Evolutionary conservation across 495 filamentous ascomycete species (phyloP).

Genomic region (Aspergillus nanangensis): DNA sequence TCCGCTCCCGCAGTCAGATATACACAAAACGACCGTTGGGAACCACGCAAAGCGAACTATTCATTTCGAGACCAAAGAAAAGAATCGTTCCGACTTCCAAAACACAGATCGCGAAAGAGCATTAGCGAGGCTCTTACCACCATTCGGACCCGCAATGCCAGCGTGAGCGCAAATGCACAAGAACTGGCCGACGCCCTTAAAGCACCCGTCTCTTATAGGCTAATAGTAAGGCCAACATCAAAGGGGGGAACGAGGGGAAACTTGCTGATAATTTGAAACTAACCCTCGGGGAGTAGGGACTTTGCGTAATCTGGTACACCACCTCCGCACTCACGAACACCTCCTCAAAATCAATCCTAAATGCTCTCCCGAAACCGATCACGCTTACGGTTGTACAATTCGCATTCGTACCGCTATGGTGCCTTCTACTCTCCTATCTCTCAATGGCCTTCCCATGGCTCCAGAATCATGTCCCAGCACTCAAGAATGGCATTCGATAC

Average conservation of each 20-base stretch:
- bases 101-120: conserved; percentile 74
- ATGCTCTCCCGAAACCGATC: conserved; percentile 84
- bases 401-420: conserved; percentile 86
- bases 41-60: conserved; percentile 28
- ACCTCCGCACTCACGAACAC: conserved; percentile 95
- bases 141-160: conserved; percentile 70
- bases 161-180: conserved; percentile 86
- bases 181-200: conserved; percentile 88
- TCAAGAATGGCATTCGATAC: conserved; percentile 75
- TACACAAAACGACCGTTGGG: conserved; percentile 30
- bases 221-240: conserved; percentile 62
- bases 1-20: conserved; percentile 30
- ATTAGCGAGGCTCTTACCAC: conserved; percentile 79
- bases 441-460: conserved; percentile 65
- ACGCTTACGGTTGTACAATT: conserved; percentile 96
- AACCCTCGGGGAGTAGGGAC: conserved; percentile 45
- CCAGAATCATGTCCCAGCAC: conserved; percentile 63
- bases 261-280: not conserved
- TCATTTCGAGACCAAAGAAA: conserved; percentile 32
- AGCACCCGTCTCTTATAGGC: conserved; percentile 81
- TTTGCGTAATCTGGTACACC: conserved; percentile 88
- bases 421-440: conserved; percentile 70
- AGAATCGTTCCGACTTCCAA: conserved; percentile 43
- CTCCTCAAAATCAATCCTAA: conserved; percentile 95
- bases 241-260: no score